Evolutionary conservation across 2,329 filamentous ascomycete species (phyloP).

Genomic region (Rutstroemia sydowiana): DNA sequence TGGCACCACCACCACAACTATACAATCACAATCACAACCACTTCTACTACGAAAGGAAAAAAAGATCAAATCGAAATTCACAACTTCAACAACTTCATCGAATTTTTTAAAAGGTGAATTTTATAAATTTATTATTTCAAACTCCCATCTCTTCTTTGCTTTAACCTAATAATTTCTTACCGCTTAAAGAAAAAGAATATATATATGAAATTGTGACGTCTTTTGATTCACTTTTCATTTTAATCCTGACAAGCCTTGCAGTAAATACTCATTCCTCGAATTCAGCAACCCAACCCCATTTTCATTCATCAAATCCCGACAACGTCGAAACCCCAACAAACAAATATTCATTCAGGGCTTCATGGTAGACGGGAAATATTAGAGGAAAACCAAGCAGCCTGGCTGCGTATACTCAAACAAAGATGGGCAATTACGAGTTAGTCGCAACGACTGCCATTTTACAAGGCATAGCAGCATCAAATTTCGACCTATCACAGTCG

Average conservation of each 20-base stretch:
- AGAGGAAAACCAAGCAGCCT: slow-evolving; percentile 16
- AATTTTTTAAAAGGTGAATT: background rate
- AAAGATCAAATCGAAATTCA: background rate
- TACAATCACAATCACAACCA: no score
- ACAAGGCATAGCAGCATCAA: slow-evolving; percentile 39
- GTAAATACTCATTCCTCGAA: background rate
- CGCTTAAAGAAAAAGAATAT: slow-evolving; percentile 3
- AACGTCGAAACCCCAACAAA: background rate
- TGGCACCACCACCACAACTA: no score
- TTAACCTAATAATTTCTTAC: background rate
- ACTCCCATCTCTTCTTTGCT: background rate
- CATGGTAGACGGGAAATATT: slow-evolving; percentile 15
- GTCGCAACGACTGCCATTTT: slow-evolving; percentile 47
- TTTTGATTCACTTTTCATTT: slow-evolving; percentile 2
- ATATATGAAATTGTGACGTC: slow-evolving; percentile 3
- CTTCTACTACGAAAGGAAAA: slow-evolving; percentile 6
- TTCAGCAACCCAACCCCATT: slow-evolving; percentile 4
- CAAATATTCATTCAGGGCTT: slow-evolving; percentile 10
- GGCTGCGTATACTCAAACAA: slow-evolving; percentile 19
- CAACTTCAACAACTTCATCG: slow-evolving; percentile 3
- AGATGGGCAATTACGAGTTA: slow-evolving; percentile 42
- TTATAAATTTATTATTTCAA: background rate
- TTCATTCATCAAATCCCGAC: slow-evolving; percentile 1
- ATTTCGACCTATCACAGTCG: slow-evolving; percentile 15
- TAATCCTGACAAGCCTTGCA: slow-evolving; percentile 6